Conservation (phyloP, 257 asterid genomes). For the Echium plantagineum region DNA sequence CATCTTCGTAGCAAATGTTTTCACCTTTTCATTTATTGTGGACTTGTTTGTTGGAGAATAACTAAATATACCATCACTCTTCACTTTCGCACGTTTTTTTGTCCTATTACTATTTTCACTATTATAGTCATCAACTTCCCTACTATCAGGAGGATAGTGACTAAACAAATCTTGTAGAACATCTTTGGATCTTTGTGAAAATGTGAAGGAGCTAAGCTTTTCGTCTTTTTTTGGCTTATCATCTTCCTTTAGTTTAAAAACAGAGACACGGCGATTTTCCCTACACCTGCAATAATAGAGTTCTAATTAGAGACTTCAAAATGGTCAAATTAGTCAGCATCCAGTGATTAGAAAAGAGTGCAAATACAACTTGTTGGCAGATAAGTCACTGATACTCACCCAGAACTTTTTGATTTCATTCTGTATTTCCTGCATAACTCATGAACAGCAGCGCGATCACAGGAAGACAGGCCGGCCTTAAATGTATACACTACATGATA, state of each 20-base stretch:
- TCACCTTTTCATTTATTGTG: constrained; percentile 46
- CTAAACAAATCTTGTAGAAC: constrained; percentile 62
- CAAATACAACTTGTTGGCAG: not conserved
- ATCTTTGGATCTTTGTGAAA: constrained; percentile 49
- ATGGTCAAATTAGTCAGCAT: too few species aligned
- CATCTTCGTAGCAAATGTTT: constrained; percentile 39
- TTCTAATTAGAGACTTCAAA: not conserved
- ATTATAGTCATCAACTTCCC: constrained; percentile 32
- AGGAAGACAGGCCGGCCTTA: constrained; percentile 31
- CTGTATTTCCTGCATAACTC: constrained; percentile 48
- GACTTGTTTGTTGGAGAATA: constrained; percentile 38
- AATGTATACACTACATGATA: constrained; percentile 51
- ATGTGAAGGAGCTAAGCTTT: constrained; percentile 34
- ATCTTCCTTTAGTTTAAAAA: constrained; percentile 32
- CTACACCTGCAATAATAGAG: constrained; percentile 38
- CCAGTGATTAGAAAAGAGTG: not conserved
- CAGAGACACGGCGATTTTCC: constrained; percentile 41
- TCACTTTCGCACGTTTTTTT: constrained; percentile 12
- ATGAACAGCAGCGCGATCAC: constrained; percentile 66
- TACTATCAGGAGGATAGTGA: constrained; percentile 61
- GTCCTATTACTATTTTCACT: constrained; percentile 23
- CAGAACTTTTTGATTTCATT: constrained; percentile 57
- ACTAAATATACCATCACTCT: constrained; percentile 47
- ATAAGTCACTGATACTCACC: constrained; percentile 35
- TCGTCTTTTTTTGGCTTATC: constrained; percentile 25